These are phyloP conservation scores for Penicillium nordicum DNA, from an alignment of 2,329 filamentous ascomycete genomes.

Conservation along the genomic window DNA sequence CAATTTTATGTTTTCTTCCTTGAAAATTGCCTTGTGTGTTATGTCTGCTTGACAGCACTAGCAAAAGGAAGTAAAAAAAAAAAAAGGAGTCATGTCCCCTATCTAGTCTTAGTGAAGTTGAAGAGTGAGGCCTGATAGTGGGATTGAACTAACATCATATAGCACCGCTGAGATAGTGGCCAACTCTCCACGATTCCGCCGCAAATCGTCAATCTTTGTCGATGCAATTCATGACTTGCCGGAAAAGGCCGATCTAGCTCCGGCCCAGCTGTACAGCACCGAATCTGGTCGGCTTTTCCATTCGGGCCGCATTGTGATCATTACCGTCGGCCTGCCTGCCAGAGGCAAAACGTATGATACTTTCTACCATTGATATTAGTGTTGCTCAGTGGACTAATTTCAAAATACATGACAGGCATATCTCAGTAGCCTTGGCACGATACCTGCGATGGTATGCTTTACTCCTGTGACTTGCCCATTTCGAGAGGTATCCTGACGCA, in stretches of 20 bases:
- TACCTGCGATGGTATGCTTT: constrained; percentile 77
- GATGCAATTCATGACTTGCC: constrained; percentile 94
- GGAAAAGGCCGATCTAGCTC: constrained; percentile 79
- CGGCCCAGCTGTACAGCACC: constrained; percentile 95
- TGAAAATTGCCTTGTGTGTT: background rate
- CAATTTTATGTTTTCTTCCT: background rate
- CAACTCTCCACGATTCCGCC: constrained; percentile 82
- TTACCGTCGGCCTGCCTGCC: constrained; percentile 91
- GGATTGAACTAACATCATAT: constrained; percentile 27
- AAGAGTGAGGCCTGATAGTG: background rate
- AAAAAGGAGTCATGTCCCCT: background rate
- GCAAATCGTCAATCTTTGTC: constrained; percentile 92
- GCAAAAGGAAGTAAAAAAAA: too few relatives aligned
- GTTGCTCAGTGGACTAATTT: constrained; percentile 3
- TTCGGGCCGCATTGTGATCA: constrained; percentile 93
- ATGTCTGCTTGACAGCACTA: background rate
- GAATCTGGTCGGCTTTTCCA: constrained; percentile 97
- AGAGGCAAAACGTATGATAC: constrained; percentile 80
- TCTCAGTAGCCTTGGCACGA: constrained; percentile 89
- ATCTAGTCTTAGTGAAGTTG: background rate
- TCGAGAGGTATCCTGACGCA: constrained; percentile 9
- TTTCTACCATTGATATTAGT: background rate
- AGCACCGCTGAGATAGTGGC: constrained; percentile 90
- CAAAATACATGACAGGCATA: constrained; percentile 59
- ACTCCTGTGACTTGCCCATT: background rate